Conservation (phyloP, 345 rosid genomes). For the Pugionium cornutum region DNA sequence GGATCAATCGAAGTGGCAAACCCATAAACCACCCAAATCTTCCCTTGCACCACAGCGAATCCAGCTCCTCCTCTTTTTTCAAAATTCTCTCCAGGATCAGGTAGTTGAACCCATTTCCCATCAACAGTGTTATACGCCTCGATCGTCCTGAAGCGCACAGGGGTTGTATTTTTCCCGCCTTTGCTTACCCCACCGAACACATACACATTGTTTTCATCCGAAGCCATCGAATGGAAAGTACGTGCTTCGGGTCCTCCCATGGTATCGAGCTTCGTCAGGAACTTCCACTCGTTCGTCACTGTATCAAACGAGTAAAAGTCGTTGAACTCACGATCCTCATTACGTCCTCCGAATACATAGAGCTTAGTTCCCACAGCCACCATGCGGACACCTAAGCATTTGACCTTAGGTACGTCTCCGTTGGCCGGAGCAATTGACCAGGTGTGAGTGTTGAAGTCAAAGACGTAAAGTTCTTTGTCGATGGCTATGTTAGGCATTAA, state of each 20-base stretch:
- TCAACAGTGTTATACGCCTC: no score
- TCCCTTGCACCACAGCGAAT: no score
- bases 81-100: no score
- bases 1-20: constrained; percentile 1
- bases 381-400: constrained; percentile 16
- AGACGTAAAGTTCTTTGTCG: constrained; percentile 33
- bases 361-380: constrained; percentile 17
- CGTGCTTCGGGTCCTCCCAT: constrained; percentile 19
- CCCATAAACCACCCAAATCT: constrained; percentile 30
- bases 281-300: constrained; percentile 23
- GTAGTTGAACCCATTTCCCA: no score
- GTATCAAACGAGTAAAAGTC: constrained; percentile 26
- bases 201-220: constrained; percentile 16
- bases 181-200: background rate
- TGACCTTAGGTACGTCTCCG: constrained; percentile 14
- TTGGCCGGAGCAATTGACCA: constrained; percentile 29
- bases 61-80: no score
- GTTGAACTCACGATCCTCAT: background rate
- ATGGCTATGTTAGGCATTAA: constrained; percentile 6
- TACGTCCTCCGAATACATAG: constrained; percentile 30
- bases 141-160: no score
- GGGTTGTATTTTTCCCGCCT: no score
- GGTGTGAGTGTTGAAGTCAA: constrained; percentile 23
- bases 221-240: constrained; percentile 15
- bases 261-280: constrained; percentile 6